phyloP scores from a whole-genome alignment of 1,139 yeast species.

The Geotrichum carabidarum region DNA sequence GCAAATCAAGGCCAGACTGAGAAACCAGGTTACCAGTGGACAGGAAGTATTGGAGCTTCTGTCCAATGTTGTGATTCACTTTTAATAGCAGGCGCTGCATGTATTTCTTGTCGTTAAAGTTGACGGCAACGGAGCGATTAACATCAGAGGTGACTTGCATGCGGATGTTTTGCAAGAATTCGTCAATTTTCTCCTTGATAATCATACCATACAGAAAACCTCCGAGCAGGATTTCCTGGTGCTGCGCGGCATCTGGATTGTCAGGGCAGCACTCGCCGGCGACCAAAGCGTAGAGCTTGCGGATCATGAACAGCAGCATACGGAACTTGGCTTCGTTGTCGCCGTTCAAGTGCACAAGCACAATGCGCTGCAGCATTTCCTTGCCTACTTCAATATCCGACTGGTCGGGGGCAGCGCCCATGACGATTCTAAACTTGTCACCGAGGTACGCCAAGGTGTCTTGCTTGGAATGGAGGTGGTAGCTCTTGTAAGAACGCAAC shows the following conservation, averaged over 20 bases:
- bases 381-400: conserved; percentile 88
- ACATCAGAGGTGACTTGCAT: conserved; percentile 76
- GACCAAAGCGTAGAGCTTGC: conserved; percentile 88
- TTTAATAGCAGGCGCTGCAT: conserved; percentile 73
- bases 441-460: conserved; percentile 92
- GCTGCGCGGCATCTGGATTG: conserved; percentile 98
- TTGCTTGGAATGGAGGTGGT: conserved; percentile 70
- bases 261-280: conserved; percentile 97
- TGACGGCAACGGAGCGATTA: conserved; percentile 74
- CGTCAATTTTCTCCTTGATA: conserved; percentile 91
- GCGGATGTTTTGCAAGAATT: conserved; percentile 69
- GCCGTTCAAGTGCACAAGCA: conserved; percentile 67
- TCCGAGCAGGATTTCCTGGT: conserved; percentile 92
- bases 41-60: conserved; percentile 85
- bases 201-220: conserved; percentile 97
- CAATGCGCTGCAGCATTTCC: conserved; percentile 76
- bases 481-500: conserved; percentile 78
- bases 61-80: conserved; percentile 90
- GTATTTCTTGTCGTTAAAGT: conserved; percentile 78
- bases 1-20: conserved; percentile 94
- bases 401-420: conserved; percentile 82
- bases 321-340: conserved; percentile 74
- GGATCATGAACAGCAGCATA: conserved; percentile 84
- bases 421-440: conserved; percentile 89
- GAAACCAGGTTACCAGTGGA: conserved; percentile 97